phyloP scores from a whole-genome alignment of 106 monocot genomes.

The Phalaenopsis equestris region DNA sequence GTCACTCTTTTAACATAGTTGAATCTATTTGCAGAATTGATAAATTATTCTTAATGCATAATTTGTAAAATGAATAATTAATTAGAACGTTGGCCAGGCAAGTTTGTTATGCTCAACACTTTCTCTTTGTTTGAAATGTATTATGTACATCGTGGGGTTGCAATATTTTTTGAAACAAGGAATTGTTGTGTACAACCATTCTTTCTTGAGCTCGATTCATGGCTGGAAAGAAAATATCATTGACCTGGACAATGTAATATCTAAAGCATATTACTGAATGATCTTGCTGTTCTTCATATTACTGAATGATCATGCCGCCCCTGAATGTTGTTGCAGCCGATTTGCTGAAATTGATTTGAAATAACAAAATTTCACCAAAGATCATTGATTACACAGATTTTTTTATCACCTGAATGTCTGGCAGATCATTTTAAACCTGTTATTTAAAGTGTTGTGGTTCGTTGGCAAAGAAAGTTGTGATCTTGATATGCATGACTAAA shows the following conservation, averaged over 20 bases:
- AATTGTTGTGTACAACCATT: neutral
- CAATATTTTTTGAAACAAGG: neutral
- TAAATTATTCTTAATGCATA: neutral
- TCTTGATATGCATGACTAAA: neutral
- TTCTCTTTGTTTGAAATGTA: neutral
- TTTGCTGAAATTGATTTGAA: neutral
- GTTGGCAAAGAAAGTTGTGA: no score
- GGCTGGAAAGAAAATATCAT: neutral
- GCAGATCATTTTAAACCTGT: no score
- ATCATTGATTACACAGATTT: neutral
- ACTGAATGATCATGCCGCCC: neutral
- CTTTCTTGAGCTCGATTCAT: neutral
- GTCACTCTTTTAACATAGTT: neutral
- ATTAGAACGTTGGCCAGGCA: neutral
- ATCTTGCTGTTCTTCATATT: neutral
- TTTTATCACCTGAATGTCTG: neutral
- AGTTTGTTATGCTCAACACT: neutral
- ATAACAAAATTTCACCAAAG: neutral
- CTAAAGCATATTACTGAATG: neutral
- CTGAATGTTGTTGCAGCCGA: neutral
- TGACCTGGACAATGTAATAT: neutral
- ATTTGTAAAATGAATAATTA: neutral
- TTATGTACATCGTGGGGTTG: neutral
- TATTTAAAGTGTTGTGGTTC: no score
- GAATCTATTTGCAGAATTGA: neutral